Evolutionary conservation across 176 grass and related monocot genomes (phyloP), one percentile per base, ranked within the genome.

Genomic region (Stipa capillata): DNA sequence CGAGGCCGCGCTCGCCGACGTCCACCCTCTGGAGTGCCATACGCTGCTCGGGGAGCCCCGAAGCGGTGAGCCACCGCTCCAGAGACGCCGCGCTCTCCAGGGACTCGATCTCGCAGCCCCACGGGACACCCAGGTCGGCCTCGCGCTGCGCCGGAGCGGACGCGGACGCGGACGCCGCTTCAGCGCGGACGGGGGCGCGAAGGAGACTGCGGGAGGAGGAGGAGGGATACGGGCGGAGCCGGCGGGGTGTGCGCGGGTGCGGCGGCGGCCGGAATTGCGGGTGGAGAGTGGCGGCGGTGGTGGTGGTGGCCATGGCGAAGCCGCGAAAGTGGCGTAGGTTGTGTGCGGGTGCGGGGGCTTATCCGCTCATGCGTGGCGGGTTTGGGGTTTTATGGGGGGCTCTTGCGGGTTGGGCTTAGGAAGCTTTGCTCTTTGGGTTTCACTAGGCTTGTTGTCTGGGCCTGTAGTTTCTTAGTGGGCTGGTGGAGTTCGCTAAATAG

Each of bases 51-150:
- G 96, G 96, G 6, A 95, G 90, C 18, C 90, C 96, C 6, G 88
- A 99, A 0, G 78, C 86, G n/a, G 93, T 70, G 13, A 99, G 83
- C 96, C 96, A 99, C 69, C 81, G 65, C 69, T 95, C 88, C 78
- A 99, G 76, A 29, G 88, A 91, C 33, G 80, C 91, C 31, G 92
- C 88, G 74, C 86, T 99, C 84, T 99, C 92, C 8, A 89, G 81
- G 49, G 96, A 93, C 74, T 99, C 92, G 80, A 91, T 95, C 81
- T 95, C 96, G 71, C 96, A 93, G 25, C 96, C 96, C 96, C 96
- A 99, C 1, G 83, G 88, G 73, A 95, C 81, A 8, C 44, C 70
- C 12, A 32, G 18, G 54, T 32, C 54, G 48, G 39, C 73, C 69
- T 83, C 87, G 18, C 31, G 73, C 35, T 74, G 84, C 41, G 13